A percentile compares a stretch with the other conserved stretches of the same genome.
phyloP scores from a whole-genome alignment of 306 rosid species.

The Dryas octopetala region DNA sequence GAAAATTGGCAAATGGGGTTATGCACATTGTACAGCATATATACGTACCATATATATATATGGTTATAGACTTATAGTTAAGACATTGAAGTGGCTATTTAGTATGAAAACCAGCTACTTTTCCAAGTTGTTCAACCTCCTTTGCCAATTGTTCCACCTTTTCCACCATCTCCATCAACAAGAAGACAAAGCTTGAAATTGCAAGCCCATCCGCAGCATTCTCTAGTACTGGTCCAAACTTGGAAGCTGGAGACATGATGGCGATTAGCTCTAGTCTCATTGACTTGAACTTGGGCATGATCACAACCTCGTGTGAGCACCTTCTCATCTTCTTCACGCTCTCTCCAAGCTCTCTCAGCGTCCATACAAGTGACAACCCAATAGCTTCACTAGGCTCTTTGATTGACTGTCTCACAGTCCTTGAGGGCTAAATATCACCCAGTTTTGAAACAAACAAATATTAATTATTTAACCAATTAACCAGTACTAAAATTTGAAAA shows the following conservation, averaged over 20 bases:
- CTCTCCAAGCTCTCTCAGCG: slow-evolving; percentile 64
- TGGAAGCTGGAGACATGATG: slow-evolving; percentile 27
- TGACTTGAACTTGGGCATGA: slow-evolving; percentile 48
- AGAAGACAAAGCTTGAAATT: slow-evolving; percentile 49
- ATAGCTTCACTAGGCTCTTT: slow-evolving; percentile 51
- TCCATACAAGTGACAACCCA: slow-evolving; percentile 43
- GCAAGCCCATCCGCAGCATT: slow-evolving; percentile 42
- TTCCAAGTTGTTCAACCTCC: slow-evolving; percentile 61
- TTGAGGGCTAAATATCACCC: slow-evolving; percentile 35
- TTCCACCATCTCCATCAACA: slow-evolving; percentile 50
- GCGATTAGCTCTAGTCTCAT: slow-evolving; percentile 44
- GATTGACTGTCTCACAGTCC: slow-evolving; percentile 23
- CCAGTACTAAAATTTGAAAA: background rate
- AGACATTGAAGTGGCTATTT: background rate
- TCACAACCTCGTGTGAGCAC: slow-evolving; percentile 31
- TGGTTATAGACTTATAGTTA: background rate
- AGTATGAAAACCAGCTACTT: slow-evolving; percentile 46
- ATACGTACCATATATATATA: too few relatives aligned
- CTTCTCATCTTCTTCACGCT: slow-evolving; percentile 61
- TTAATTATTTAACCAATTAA: background rate
- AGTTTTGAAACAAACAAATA: slow-evolving; percentile 4
- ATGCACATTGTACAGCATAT: background rate
- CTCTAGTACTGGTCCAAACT: slow-evolving; percentile 29
- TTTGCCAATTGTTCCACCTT: slow-evolving; percentile 60
- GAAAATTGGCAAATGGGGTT: slow-evolving; percentile 11